Evolutionary conservation across 164 flowering plant genomes (phyloP).

Genomic region (Litsea cubeba): DNA sequence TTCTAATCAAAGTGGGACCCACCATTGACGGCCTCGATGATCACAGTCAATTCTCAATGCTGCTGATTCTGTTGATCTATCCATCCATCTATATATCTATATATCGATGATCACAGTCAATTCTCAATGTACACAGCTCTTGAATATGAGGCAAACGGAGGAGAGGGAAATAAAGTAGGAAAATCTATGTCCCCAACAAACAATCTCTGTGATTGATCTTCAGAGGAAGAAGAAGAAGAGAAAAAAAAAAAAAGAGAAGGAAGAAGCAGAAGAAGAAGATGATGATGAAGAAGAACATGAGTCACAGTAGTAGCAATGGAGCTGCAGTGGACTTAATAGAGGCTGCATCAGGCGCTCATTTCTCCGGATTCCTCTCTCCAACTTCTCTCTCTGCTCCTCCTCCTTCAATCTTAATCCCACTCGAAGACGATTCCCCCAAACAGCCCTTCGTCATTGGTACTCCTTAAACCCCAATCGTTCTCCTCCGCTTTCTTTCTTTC

Average conservation of each 20-base stretch:
- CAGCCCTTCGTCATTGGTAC: slow-evolving; percentile 93
- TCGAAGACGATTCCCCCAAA: slow-evolving; percentile 27
- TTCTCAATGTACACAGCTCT: too few species aligned
- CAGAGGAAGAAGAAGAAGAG: not conserved
- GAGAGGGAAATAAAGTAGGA: not conserved
- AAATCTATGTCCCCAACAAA: not conserved
- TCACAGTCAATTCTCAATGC: too few species aligned
- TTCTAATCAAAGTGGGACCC: too few species aligned
- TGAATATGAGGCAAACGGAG: too few species aligned
- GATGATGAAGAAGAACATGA: not conserved
- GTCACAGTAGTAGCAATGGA: not conserved
- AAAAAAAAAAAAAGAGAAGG: too few species aligned
- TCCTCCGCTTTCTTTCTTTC: not conserved
- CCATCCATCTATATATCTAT: too few species aligned
- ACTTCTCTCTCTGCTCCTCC: slow-evolving; percentile 25
- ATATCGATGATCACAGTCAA: too few species aligned
- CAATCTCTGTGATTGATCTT: too few species aligned
- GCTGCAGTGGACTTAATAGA: slow-evolving; percentile 73
- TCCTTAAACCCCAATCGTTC: too few species aligned
- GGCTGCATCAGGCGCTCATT: slow-evolving; percentile 80
- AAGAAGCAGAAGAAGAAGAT: not conserved
- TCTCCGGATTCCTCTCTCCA: slow-evolving; percentile 74
- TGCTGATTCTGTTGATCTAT: too few species aligned
- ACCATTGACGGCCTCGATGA: too few species aligned
- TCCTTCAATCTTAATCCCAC: slow-evolving; percentile 5